Conservation (phyloP, 371 early-diverging fungal genomes). For the Sporodiniella umbellata region DNA sequence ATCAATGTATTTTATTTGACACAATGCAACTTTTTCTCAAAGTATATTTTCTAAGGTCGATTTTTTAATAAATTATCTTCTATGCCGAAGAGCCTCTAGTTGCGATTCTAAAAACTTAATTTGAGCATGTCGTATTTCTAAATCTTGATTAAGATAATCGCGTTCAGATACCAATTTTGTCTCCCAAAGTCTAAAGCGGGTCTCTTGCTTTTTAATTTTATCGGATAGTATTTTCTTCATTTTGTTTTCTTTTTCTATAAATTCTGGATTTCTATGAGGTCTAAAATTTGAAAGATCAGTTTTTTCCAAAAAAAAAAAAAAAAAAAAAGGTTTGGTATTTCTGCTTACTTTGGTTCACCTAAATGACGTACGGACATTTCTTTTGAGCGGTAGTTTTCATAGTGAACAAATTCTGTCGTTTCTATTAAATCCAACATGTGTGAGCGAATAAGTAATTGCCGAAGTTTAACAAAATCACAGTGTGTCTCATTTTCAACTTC, state of each 20-base stretch:
- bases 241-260: conserved; percentile 92
- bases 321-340: not conserved
- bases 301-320: too few species aligned
- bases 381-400: conserved; percentile 76
- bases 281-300: conserved; percentile 41
- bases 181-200: conserved; percentile 92
- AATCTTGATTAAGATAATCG: conserved; percentile 94
- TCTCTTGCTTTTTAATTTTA: conserved; percentile 89
- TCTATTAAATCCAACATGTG: conserved; percentile 89
- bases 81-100: conserved; percentile 53
- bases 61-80: not conserved
- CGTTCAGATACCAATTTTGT: conserved; percentile 92
- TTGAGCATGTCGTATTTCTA: conserved; percentile 89
- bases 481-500: conserved; percentile 86
- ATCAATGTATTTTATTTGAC: too few species aligned
- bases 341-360: conserved; percentile 65
- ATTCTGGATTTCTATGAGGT: conserved; percentile 74
- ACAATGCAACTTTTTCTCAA: too few species aligned
- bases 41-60: too few species aligned
- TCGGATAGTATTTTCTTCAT: conserved; percentile 90
- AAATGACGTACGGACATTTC: conserved; percentile 78
- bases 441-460: conserved; percentile 84
- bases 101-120: conserved; percentile 91
- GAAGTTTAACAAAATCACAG: conserved; percentile 89
- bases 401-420: conserved; percentile 83